A percentile compares a stretch with the other conserved stretches of the same genome.
Evolutionary conservation across 768 basidiomycete species (phyloP).

Genomic region (Russula brevipes): DNA sequence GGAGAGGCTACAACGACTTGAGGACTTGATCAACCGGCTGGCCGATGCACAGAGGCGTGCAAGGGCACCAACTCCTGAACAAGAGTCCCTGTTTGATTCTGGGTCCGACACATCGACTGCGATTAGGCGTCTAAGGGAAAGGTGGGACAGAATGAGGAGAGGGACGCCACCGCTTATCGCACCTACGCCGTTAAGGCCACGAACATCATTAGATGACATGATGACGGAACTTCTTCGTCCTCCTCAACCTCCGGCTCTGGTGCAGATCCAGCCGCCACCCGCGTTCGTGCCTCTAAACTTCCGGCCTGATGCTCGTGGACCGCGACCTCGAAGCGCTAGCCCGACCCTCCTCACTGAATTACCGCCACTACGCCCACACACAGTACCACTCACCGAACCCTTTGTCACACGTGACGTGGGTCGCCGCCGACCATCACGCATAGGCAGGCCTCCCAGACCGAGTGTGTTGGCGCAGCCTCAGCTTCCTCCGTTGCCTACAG

Average conservation of each 20-base stretch:
- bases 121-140: conserved; percentile 29
- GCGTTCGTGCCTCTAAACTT: conserved; percentile 50
- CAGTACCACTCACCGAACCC: conserved; percentile 16
- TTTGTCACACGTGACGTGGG: conserved; percentile 15
- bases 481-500: not conserved
- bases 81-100: conserved; percentile 32
- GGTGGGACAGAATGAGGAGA: conserved; percentile 28
- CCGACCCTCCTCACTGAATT: conserved; percentile 33
- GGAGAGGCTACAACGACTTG: conserved; percentile 21
- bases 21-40: conserved; percentile 21
- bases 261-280: conserved; percentile 46
- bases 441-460: not conserved
- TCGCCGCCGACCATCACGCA: conserved; percentile 4
- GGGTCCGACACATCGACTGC: conserved; percentile 30
- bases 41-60: conserved; percentile 17
- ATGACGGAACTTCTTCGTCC: conserved; percentile 57
- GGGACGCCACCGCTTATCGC: conserved; percentile 40
- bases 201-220: conserved; percentile 53
- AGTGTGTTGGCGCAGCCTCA: not conserved
- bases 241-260: conserved; percentile 37
- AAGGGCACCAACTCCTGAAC: conserved; percentile 27
- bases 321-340: conserved; percentile 41
- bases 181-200: conserved; percentile 40
- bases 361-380: conserved; percentile 29
- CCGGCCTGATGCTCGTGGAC: conserved; percentile 40